A percentile compares a stretch with the other conserved stretches of the same genome.
Conservation (phyloP, 441 rosid species). For the Capsella rubella region DNA sequence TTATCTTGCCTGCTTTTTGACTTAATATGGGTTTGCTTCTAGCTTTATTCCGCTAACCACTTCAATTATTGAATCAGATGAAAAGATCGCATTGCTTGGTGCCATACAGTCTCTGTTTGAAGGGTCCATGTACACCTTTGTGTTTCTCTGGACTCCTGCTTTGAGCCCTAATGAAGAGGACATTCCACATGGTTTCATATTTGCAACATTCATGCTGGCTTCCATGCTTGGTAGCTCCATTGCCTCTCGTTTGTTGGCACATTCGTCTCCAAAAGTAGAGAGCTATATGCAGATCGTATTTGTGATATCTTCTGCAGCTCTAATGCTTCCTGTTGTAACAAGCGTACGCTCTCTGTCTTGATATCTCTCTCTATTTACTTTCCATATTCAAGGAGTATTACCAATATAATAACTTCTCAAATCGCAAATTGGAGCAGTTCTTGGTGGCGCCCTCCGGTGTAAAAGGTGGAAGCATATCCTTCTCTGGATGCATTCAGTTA, state of each 20-base stretch:
- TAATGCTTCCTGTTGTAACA: slow-evolving; percentile 88
- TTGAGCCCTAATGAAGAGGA: slow-evolving; percentile 93
- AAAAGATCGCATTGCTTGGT: slow-evolving; percentile 94
- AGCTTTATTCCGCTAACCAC: slow-evolving; percentile 16
- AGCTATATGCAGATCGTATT: slow-evolving; percentile 98
- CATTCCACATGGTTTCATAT: slow-evolving; percentile 97
- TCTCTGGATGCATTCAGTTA: slow-evolving; percentile 83
- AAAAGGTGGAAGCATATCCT: slow-evolving; percentile 80
- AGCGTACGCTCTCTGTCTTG: slow-evolving; percentile 59
- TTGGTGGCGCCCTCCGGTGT: slow-evolving; percentile 77
- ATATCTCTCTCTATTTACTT: slow-evolving; percentile 24
- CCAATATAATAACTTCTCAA: slow-evolving; percentile 8
- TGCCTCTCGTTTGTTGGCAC: slow-evolving; percentile 93
- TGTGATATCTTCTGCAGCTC: slow-evolving; percentile 77
- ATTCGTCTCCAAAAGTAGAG: slow-evolving; percentile 74
- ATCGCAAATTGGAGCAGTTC: slow-evolving; percentile 57
- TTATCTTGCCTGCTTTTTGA: slow-evolving; percentile 7
- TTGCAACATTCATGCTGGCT: slow-evolving; percentile 97
- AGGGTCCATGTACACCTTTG: slow-evolving; percentile 99
- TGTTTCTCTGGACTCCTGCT: slow-evolving; percentile 98
- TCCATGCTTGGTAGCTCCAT: slow-evolving; percentile 98
- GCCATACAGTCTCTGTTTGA: slow-evolving; percentile 98
- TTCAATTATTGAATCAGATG: slow-evolving; percentile 56
- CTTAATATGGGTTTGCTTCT: slow-evolving; percentile 11
- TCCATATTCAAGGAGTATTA: slow-evolving; percentile 24